Conservation (phyloP, 2,329 filamentous ascomycete genomes). For the Neurospora crassa region DNA sequence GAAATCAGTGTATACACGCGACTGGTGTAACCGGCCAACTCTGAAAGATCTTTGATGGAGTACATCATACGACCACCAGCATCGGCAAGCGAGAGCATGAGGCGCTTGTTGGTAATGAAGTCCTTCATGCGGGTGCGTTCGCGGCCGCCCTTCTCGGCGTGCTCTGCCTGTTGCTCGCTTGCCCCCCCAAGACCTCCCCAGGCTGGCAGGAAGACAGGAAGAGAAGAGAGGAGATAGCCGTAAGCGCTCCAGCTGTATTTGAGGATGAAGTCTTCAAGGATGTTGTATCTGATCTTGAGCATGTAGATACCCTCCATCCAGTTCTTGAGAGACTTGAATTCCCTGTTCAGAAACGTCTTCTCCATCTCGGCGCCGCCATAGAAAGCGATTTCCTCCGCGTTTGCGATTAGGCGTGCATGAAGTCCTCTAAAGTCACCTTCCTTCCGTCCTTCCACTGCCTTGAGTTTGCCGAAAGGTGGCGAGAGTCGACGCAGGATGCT, state of each 20-base stretch:
- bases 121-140: constrained; percentile 91
- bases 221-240: constrained; percentile 83
- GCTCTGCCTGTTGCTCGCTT: constrained; percentile 49
- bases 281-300: constrained; percentile 96
- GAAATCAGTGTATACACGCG: constrained; percentile 93
- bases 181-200: constrained; percentile 80
- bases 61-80: constrained; percentile 99
- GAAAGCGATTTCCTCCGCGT: constrained; percentile 95
- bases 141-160: constrained; percentile 42
- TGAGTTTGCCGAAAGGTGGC: constrained; percentile 92
- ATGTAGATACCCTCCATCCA: constrained; percentile 99
- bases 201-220: constrained; percentile 88
- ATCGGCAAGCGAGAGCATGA: constrained; percentile 95
- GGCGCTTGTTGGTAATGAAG: constrained; percentile 96
- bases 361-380: constrained; percentile 95
- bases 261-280: constrained; percentile 93
- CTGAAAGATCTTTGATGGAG: constrained; percentile 94
- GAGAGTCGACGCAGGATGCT: constrained; percentile 81
- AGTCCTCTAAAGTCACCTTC: constrained; percentile 92
- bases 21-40: constrained; percentile 91
- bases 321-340: constrained; percentile 83
- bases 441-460: constrained; percentile 87
- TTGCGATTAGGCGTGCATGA: constrained; percentile 86
- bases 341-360: constrained; percentile 80
- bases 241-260: constrained; percentile 99